Conservation (phyloP, 148 eudicot genomes). For the Suaeda aralocaspica region DNA sequence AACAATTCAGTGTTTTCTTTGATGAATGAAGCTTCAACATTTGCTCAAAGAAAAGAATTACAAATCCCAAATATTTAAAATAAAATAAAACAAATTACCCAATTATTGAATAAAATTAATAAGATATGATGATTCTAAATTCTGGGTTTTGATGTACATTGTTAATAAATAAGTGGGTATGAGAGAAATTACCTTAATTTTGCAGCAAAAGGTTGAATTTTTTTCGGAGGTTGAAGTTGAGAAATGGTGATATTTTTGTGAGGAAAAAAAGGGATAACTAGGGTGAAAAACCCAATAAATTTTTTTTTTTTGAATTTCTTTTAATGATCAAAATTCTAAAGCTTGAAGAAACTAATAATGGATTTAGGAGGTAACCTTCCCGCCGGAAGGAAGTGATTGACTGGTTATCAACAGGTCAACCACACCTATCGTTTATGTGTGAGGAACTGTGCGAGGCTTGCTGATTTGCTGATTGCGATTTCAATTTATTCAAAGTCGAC, state of each 20-base stretch:
- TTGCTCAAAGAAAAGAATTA: constrained; percentile 4
- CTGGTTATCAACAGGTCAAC: too few species aligned
- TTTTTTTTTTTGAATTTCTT: too few species aligned
- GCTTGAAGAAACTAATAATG: too few species aligned
- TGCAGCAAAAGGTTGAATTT: too few species aligned
- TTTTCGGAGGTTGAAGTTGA: constrained; percentile 11
- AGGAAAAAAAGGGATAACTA: neutral
- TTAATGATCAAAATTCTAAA: too few species aligned
- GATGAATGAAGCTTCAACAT: constrained; percentile 45
- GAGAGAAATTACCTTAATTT: constrained; percentile 25
- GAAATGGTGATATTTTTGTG: neutral
- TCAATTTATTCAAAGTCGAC: too few species aligned
- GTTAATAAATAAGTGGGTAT: neutral
- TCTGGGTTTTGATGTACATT: neutral
- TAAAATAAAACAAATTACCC: constrained; percentile 1
- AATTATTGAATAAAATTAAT: neutral
- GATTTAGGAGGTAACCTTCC: too few species aligned
- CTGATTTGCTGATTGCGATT: too few species aligned
- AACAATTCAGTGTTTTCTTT: constrained; percentile 15
- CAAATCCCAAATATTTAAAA: neutral
- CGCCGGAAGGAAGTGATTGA: too few species aligned
- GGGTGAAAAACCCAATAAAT: too few species aligned
- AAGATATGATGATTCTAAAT: neutral
- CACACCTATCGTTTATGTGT: too few species aligned
- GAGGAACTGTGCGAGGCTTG: too few species aligned